Evolutionary conservation across 129 eudicot species (phyloP), one percentile per base, ranked within the genome.

Genomic region (Mikania micrantha): DNA sequence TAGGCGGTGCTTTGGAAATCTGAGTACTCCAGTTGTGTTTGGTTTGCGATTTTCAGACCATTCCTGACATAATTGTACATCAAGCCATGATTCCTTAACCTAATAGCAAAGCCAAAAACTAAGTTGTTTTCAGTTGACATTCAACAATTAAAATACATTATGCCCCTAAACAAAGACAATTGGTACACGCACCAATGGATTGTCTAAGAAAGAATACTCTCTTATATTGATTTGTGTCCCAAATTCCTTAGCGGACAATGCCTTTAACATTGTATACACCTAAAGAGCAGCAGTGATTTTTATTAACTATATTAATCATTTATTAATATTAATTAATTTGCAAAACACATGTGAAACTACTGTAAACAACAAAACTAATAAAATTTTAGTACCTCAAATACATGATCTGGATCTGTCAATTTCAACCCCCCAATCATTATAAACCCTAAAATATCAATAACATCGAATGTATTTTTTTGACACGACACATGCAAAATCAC

Each of bases 61-160:
- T 58, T 77, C 85, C 75, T 84, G 90, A 81, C 99, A 93, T 72
- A 93, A 84, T 56, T 89, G 90, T 63, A 93, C 99, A 83, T 93
- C 81, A 16, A 93, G 96, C 96, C 99, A 89, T 21, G 99, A 93
- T 75, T 93, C 96, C 83, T 93, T 93, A 58, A 93, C 96, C 98
- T 93, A 66, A 60, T 78, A 77, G 9, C 39, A 56, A 19, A 77
- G 9, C 39, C 47, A 19, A 35, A n/a, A 44, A 70, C 6, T 12
- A 71, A 36, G 52, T 73, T 25, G 27, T 17, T 7, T 38, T 60
- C 58, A 32, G 22, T 50, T 75, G 42, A 45, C 50, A 61, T 11
- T 67, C 60, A 63, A 54, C 58, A 41, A 19, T 32, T 61, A 22
- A 70, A 45, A 20, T 36, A 70, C 28, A 21, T 10, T 27, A 16